Base-by-base conservation (phyloP, 2,329 filamentous ascomycete genomes). In the Paracamarosporium sp. region DNA sequence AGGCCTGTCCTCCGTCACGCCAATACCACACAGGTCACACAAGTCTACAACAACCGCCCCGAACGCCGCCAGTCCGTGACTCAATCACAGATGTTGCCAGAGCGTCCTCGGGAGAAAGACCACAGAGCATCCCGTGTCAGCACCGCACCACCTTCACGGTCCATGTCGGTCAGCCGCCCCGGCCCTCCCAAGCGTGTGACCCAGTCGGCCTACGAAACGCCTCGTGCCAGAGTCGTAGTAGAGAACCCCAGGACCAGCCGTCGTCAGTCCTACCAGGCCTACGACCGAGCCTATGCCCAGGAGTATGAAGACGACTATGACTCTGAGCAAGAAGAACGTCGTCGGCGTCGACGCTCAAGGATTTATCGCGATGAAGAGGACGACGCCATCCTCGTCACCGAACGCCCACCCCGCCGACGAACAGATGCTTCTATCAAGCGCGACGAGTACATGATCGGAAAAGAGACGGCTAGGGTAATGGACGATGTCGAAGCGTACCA, bases 401-500 rank as follows among this genome's bases (percentile, higher is more conserved):
- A 59, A 44, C 63, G 59, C 27, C 64, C 59, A 17, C 70, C 61
- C 31, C 65, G 61, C 40, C 71, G 71, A n/a, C 65, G 64, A 28
- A 72, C 72, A 4, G 67, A 70, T 24, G 46, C 45, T 1, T 67
- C 68, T 13, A 63, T 64, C 45, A 67, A 61, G 44, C 59, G 61
- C 30, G 59, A 64, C 31, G 65, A 70, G 8, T 60, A 66, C 20
- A 46, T 59, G 4, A 45, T 56, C 2, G 65, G 69, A 20, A 70
- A 65, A 45, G 53, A 64, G 38, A 65, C 57, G 36, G 59, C 53
- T 12, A 57, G 51, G 13, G 60, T 52, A 30, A 61, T 50, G 25
- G 65, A 58, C 25, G 65, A 53, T 30, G 70, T 69, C 13, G 67
- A 76, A 51, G 66, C 70, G 5, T 75, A 76, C 51, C 72, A 73